Conservation (phyloP, 78 protist genomes). For the slime mould (Dictyostelium discoideum) region DNA sequence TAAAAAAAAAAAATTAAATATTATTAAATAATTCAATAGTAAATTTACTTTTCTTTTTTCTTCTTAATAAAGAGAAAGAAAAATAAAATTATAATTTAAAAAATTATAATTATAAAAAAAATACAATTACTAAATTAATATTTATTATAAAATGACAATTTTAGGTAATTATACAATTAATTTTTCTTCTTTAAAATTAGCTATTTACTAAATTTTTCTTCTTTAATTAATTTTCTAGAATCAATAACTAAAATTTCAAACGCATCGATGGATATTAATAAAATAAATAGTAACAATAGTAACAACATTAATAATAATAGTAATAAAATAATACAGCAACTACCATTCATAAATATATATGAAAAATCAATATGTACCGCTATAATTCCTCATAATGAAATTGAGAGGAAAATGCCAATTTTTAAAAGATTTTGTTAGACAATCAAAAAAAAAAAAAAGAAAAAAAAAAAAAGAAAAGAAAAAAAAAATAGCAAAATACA, state of each 20-base stretch:
- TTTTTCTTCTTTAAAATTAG: background rate
- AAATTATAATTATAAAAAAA: background rate
- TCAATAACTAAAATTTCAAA: background rate
- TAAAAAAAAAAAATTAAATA: background rate
- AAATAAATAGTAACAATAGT: background rate
- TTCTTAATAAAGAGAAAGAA: background rate
- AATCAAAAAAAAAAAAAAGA: background rate
- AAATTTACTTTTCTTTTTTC: background rate
- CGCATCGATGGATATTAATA: background rate
- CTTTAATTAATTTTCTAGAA: background rate
- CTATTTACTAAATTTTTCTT: background rate
- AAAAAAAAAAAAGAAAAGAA: background rate
- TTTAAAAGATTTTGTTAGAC: background rate
- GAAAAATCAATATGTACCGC: background rate
- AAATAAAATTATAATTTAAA: background rate
- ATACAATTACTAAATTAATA: background rate
- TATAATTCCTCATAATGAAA: background rate
- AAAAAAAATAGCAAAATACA: too few relatives aligned
- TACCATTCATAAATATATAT: background rate
- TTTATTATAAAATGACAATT: background rate
- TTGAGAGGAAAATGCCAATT: constrained; percentile 7
- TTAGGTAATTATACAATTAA: background rate
- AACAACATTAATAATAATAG: background rate
- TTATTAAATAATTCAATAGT: background rate
- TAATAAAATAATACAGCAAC: background rate